phyloP scores from a whole-genome alignment of 495 filamentous ascomycete genomes.

The Talaromyces ruber region DNA sequence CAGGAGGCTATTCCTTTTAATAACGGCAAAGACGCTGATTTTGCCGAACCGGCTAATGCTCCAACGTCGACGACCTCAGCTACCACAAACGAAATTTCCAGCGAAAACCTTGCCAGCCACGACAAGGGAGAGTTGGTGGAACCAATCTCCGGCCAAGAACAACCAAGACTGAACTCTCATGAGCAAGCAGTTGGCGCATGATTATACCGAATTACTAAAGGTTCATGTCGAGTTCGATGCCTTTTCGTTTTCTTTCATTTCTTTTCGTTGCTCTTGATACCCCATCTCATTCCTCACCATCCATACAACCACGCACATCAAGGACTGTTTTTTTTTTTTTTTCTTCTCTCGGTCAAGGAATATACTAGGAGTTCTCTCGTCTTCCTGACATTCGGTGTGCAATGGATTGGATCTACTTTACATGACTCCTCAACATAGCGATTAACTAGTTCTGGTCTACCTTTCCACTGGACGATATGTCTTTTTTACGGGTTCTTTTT shows the following conservation, averaged over 20 bases:
- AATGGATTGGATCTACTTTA: neutral
- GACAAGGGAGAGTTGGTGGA: constrained; percentile 4
- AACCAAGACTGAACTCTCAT: constrained; percentile 10
- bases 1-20: neutral
- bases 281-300: neutral
- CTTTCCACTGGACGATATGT: neutral
- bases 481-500: neutral
- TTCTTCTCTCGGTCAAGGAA: neutral
- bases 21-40: neutral
- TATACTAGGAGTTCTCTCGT: neutral
- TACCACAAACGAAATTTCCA: neutral
- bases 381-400: neutral
- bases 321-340: neutral
- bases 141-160: constrained; percentile 18
- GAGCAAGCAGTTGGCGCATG: constrained; percentile 25
- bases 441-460: neutral
- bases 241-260: constrained; percentile 1
- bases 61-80: neutral
- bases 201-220: neutral
- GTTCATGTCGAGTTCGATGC: neutral
- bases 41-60: neutral
- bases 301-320: neutral
- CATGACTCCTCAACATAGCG: neutral
- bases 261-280: constrained; percentile 2
- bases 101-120: neutral